Evolutionary conservation across 2,329 filamentous ascomycete species (phyloP), one percentile per base, ranked within the genome.

Genomic region (Acephala macrosclerotiorum): DNA sequence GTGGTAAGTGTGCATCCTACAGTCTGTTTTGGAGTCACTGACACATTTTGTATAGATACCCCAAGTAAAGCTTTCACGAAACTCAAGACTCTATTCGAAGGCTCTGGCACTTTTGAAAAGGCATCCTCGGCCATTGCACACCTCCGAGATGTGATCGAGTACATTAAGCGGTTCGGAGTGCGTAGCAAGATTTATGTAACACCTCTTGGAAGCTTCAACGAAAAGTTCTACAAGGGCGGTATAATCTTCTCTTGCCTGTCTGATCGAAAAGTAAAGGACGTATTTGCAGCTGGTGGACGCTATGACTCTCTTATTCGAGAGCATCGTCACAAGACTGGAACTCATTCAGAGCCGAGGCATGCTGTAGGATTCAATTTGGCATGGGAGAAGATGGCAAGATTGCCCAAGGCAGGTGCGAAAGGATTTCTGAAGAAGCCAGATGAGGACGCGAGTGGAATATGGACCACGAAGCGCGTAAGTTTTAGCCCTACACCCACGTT

Each of bases 351-450:
- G 63, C 88, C 90, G 72, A 87, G 88, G 22, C 93, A 96, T 75
- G 95, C 93, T 5, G 96, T 98, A 12, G 96, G 96, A 0, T 95
- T 98, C 75, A 96, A 94, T 74, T 82, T 98, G 47, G 92, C 92
- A 26, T 96, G 94, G 89, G 94, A 97, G 73, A 88, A 91, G 64
- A 88, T 92, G 75, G 81, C 86, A 2, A 66, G 73, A 60, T 63
- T 75, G 25, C 87, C 87, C 63, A 78, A 79, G 71, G 71, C 80
- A 42, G 80, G 80, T 1, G 80, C 82, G 2, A 87, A 85, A 68
- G 79, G 82, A 0, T 92, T 90, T 67, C 77, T 91, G n/a, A 94
- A 92, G 77, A 92, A 91, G 72, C 75, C 82, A 8, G 87, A 91
- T 64, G 87, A 90, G 40, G 91, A 93, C 47, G 22, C 81, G 1